Evolutionary conservation across 495 filamentous ascomycete genomes (phyloP).

Genomic region (Coniosporium apollinis): DNA sequence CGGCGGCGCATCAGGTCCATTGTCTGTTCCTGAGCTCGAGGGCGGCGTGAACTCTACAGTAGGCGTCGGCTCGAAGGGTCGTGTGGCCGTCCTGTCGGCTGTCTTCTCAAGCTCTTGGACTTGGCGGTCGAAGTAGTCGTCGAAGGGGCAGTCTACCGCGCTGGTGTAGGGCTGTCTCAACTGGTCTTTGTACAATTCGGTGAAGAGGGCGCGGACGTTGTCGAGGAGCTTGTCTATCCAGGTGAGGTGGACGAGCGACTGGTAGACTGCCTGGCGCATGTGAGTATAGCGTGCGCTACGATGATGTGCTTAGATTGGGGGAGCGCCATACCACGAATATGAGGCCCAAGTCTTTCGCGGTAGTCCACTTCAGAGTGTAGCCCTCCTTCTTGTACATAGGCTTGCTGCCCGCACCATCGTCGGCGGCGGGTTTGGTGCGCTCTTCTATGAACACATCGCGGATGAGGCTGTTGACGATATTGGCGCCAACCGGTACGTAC

Average conservation of each 20-base stretch:
- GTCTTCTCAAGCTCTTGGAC: slow-evolving; percentile 63
- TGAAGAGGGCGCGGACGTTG: slow-evolving; percentile 80
- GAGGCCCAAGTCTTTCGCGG: slow-evolving; percentile 74
- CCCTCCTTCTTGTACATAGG: slow-evolving; percentile 78
- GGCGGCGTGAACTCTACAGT: slow-evolving; percentile 21
- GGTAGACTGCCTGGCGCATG: slow-evolving; percentile 69
- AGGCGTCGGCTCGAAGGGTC: slow-evolving; percentile 13
- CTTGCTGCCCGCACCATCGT: slow-evolving; percentile 39
- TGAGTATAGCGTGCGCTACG: not conserved
- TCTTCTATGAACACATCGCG: slow-evolving; percentile 96
- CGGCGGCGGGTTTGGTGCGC: slow-evolving; percentile 44
- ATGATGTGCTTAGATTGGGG: not conserved
- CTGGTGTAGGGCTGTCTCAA: slow-evolving; percentile 65
- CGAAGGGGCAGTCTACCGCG: slow-evolving; percentile 63
- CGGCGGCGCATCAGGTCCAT: slow-evolving; percentile 28
- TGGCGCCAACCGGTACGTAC: slow-evolving; percentile 60
- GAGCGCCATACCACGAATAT: slow-evolving; percentile 72
- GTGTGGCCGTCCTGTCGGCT: slow-evolving; percentile 23
- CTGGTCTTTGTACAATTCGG: slow-evolving; percentile 74
- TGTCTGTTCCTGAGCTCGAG: slow-evolving; percentile 20
- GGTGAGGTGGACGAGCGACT: slow-evolving; percentile 80
- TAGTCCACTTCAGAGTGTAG: slow-evolving; percentile 89
- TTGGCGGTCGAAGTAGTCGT: slow-evolving; percentile 88
- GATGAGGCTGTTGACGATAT: slow-evolving; percentile 86
- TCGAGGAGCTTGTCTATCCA: slow-evolving; percentile 97